These are phyloP conservation scores for Pleurotus djamor DNA, from an alignment of 768 basidiomycete genomes.

Conservation along the genomic window DNA sequence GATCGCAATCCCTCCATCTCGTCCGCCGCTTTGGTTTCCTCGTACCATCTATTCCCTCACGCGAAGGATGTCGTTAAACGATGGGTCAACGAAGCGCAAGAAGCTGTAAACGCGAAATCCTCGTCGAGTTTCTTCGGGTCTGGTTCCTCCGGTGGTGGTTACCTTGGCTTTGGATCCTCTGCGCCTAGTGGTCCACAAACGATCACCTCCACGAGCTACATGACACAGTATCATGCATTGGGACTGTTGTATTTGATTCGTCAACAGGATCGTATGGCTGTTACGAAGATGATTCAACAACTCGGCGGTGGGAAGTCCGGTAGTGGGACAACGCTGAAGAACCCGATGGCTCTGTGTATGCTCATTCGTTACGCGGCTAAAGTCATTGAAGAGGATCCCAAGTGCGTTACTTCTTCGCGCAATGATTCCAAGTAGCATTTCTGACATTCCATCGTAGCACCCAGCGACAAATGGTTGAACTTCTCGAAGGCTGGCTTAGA, in stretches of 20 bases:
- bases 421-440: neutral
- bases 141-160: conserved; percentile 44
- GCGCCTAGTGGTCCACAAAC: conserved; percentile 67
- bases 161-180: conserved; percentile 72
- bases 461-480: conserved; percentile 89
- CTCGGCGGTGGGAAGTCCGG: conserved; percentile 87
- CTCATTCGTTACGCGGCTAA: conserved; percentile 98
- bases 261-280: conserved; percentile 97
- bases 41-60: conserved; percentile 92
- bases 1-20: conserved; percentile 95
- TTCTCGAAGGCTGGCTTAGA: conserved; percentile 91
- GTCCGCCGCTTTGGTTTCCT: conserved; percentile 93
- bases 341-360: conserved; percentile 98
- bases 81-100: conserved; percentile 99
- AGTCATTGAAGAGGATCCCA: conserved; percentile 97
- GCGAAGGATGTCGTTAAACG: conserved; percentile 96
- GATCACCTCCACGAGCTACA: conserved; percentile 85
- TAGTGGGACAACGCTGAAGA: conserved; percentile 82
- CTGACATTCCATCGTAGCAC: conserved; percentile 46
- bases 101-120: conserved; percentile 90
- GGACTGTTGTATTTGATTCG: conserved; percentile 93
- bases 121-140: conserved; percentile 65
- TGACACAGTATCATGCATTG: conserved; percentile 96
- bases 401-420: conserved; percentile 56
- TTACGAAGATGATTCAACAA: conserved; percentile 99